Evolutionary conservation across 352 stramenopile species (phyloP).

Genomic region (Ophiocytium majus): DNA sequence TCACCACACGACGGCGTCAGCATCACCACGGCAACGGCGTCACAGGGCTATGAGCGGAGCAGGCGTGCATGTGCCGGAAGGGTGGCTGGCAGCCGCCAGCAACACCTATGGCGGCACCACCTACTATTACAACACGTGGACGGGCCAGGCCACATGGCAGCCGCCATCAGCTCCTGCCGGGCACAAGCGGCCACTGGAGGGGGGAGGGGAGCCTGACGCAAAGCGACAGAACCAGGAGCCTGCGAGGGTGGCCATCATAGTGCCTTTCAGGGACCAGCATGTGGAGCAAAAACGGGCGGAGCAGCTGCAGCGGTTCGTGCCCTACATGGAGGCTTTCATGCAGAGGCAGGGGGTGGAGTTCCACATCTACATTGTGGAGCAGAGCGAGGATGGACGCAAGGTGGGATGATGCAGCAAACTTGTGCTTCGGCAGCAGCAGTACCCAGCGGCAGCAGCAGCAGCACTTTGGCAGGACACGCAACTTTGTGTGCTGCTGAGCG

Average conservation of each 20-base stretch:
- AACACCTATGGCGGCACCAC: constrained; percentile 25
- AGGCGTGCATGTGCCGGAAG: constrained; percentile 2
- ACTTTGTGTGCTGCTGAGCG: no score
- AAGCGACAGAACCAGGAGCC: background rate
- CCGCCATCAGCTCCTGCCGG: constrained; percentile 3
- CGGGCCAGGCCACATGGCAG: constrained; percentile 33
- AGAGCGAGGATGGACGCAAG: constrained; percentile 79
- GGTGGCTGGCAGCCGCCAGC: constrained; percentile 6
- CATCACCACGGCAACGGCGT: no score
- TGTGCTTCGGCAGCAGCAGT: no score
- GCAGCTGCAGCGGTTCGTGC: constrained; percentile 82
- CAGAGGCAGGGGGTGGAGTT: constrained; percentile 29
- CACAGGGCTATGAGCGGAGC: no score
- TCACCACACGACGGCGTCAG: no score
- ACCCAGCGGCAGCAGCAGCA: no score
- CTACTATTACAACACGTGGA: constrained; percentile 56
- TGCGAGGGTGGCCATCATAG: constrained; percentile 76
- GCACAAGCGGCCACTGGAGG: constrained; percentile 30
- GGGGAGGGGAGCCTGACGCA: background rate
- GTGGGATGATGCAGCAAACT: no score
- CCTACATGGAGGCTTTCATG: constrained; percentile 83
- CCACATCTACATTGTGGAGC: constrained; percentile 90
- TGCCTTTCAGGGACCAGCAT: constrained; percentile 87
- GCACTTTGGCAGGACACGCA: no score
- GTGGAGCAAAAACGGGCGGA: constrained; percentile 74